Evolutionary conservation across 176 grass and related monocot genomes (phyloP), one percentile per base, ranked within the genome.

Genomic region (Avena atlantica): DNA sequence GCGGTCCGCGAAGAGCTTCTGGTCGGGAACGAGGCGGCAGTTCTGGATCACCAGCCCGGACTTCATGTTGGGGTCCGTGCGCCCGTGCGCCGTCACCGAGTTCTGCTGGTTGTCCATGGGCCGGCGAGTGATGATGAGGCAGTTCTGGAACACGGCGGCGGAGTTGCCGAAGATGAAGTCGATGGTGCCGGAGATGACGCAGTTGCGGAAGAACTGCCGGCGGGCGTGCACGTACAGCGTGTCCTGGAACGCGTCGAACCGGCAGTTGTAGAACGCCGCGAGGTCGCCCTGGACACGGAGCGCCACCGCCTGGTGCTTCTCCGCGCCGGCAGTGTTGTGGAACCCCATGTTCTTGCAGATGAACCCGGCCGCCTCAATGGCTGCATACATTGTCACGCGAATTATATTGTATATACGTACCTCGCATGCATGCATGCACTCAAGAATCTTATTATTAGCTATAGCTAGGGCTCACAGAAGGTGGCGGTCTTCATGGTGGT

Each of bases 131-230:
- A 94, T 74, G 86, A 97, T 94, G 16, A 90, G 85, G 83, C 92
- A 94, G 74, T 94, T 92, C 86, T 97, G 94, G 92, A 97, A 89
- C 16, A 97, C 80, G 65, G 83, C 92, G 2, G 92, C 94, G 5
- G 92, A 88, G 88, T 92, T 94, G 74, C 94, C 94, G 73, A 97
- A 97, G 86, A 97, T 94, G 92, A 97, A 97, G 88, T 97, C 94
- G 56, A 97, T 87, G 63, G 94, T 97, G 20, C 94, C 94, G 2
- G 92, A 94, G 79, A 97, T 58, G 63, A 92, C 92, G 88, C 94
- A 97, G 78, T 97, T 91, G 58, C 94, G 89, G 94, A 94, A 97
- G 90, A 94, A 97, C 52, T 94, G 94, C 0, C 92, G 86, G 4
- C 88, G 36, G 0, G 85, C 70, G 62, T 94, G 92, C 74, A 87